Base-by-base conservation (phyloP, 225 moss, liverwort and hornwort genomes). In the Takakia lepidozioides region DNA sequence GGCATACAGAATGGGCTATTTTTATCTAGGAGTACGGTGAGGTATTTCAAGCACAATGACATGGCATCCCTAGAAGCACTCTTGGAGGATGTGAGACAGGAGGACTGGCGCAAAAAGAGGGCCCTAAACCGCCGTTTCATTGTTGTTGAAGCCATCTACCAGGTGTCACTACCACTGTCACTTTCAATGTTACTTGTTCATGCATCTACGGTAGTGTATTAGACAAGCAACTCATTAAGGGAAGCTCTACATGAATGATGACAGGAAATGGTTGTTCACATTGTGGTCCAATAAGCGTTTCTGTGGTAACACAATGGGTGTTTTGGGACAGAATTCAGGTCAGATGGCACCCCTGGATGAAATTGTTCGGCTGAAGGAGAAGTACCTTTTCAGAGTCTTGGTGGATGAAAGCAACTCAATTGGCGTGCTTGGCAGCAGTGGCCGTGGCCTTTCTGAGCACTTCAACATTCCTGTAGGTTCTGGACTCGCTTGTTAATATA, bases 381-480 rank as follows among this genome's bases (percentile, higher is more conserved):
- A 91, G 56, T 91, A 78, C 74, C 75, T 73, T 61, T 98, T 91
- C 57, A 60, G 98, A 59, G 62, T 91, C 41, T 59, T 98, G 34
- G 83, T 98, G 17, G 98, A 98, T 58, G 98, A 98, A 52, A 98
- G 98, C 63, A 85, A 91, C 63, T 67, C 91, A 44, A 59, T 98
- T 35, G 91, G 91, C 51, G 98, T 98, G 36, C 71, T 98, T 38
- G 98, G 98, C 23, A 79, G 63, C 51, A 85, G 83, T 6, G 98
- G 98, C 15, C 82, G 98, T 18, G 98, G 98, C 5, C 78, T 98
- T 35, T 81, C 98, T 25, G 91, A 98, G 51, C 87, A 98, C 57
- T 98, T 73, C 20, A 66, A 72, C 27, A 59, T 91, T 38, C 83
- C 85, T 49, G 88, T 93, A 84, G 37, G 59, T 51, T 37, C 55